phyloP scores from a whole-genome alignment of 306 rosid genomes.

The Vigna mungo region DNA sequence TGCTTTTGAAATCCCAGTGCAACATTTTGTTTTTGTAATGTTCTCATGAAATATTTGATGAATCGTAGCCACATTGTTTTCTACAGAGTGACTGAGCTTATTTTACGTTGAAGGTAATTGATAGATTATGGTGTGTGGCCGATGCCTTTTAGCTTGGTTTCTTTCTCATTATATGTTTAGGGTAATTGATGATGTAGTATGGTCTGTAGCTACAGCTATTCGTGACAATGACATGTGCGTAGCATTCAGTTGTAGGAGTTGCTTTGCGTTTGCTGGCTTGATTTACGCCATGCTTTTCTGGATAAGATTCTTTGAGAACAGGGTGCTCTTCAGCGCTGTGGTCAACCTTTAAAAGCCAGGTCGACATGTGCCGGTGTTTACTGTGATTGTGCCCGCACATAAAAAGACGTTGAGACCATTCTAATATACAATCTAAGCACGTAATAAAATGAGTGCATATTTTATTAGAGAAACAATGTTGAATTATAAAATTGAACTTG shows the following conservation, averaged over 20 bases:
- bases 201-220: not conserved
- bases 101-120: not conserved
- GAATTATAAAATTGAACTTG: constrained; percentile 44
- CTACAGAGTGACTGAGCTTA: not conserved
- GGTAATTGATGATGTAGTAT: not conserved
- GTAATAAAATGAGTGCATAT: not conserved
- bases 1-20: not conserved
- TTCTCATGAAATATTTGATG: constrained; percentile 1
- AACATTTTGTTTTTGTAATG: constrained; percentile 30
- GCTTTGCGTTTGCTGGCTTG: constrained; percentile 1
- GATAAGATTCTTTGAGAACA: not conserved
- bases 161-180: too few relatives aligned
- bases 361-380: not conserved
- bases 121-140: not conserved
- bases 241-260: not conserved
- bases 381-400: not conserved
- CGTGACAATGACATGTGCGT: not conserved
- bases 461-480: constrained; percentile 42
- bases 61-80: constrained; percentile 6
- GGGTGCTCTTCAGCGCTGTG: not conserved
- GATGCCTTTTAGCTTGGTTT: not conserved
- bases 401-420: not conserved
- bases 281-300: not conserved
- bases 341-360: constrained; percentile 6
- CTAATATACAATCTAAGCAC: not conserved